Evolutionary conservation across 495 filamentous ascomycete species (phyloP).

Genomic region (Chaetomium fimeti): DNA sequence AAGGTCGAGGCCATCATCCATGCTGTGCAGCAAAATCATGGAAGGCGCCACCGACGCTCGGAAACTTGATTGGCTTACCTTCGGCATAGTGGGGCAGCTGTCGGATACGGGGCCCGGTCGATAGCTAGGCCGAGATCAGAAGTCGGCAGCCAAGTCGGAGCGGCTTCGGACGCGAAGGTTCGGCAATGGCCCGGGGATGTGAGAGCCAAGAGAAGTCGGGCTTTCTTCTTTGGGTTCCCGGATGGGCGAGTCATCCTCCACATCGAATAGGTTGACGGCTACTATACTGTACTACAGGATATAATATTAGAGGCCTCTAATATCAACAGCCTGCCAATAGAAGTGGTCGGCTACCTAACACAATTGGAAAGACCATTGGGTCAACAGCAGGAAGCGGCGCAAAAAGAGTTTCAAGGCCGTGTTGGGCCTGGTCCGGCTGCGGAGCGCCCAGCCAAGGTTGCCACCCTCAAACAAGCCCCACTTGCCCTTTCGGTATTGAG

Average conservation of each 20-base stretch:
- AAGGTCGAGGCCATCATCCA: background rate
- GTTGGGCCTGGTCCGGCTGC: background rate
- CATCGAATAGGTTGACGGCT: too few species aligned
- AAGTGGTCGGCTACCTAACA: too few species aligned
- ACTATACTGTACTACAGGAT: too few species aligned
- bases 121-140: conserved; percentile 1
- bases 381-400: background rate
- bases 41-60: background rate
- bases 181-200: background rate
- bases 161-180: background rate
- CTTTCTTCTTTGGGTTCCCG: too few species aligned
- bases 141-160: conserved; percentile 7
- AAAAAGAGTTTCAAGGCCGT: background rate
- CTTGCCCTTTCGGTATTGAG: background rate
- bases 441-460: background rate
- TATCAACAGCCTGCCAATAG: too few species aligned
- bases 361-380: too few species aligned
- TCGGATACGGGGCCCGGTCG: conserved; percentile 16
- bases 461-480: background rate
- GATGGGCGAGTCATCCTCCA: too few species aligned
- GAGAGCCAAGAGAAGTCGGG: too few species aligned
- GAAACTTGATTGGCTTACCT: background rate
- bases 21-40: background rate
- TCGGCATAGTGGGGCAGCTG: background rate
- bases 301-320: too few species aligned